Conservation (phyloP, 495 filamentous ascomycete species). For the Tuber aestivum region DNA sequence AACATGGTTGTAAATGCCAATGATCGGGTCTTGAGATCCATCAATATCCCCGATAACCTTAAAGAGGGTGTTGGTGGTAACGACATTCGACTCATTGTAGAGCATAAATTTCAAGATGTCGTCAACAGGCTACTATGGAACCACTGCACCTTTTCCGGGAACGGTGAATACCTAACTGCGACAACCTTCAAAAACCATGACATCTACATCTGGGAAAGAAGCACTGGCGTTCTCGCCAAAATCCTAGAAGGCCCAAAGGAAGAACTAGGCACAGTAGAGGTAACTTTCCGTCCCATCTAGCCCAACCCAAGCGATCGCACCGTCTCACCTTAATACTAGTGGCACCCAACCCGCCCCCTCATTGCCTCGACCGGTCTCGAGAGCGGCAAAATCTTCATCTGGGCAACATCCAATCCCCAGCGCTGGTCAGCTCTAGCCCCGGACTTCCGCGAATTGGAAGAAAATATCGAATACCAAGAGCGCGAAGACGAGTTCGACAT, state of each 20-base stretch:
- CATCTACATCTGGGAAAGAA: constrained; percentile 96
- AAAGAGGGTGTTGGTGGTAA: constrained; percentile 55
- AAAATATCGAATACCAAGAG: constrained; percentile 94
- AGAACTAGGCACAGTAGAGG: constrained; percentile 83
- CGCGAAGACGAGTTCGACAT: constrained; percentile 97
- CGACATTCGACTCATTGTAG: constrained; percentile 77
- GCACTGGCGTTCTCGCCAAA: constrained; percentile 85
- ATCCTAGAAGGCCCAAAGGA: constrained; percentile 94
- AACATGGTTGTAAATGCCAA: constrained; percentile 84
- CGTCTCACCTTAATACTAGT: constrained; percentile 45
- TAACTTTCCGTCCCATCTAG: background rate
- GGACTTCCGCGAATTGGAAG: constrained; percentile 95
- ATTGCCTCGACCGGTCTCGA: constrained; percentile 87
- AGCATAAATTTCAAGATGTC: constrained; percentile 97
- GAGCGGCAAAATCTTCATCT: constrained; percentile 80
- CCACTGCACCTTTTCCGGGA: constrained; percentile 85
- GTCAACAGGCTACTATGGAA: constrained; percentile 94
- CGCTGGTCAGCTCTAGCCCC: constrained; percentile 95
- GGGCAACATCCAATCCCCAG: constrained; percentile 86
- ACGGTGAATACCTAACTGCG: constrained; percentile 86
- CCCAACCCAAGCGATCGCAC: background rate
- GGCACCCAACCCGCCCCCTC: constrained; percentile 86
- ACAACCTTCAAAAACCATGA: constrained; percentile 96
- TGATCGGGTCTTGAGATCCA: constrained; percentile 85
- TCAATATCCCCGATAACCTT: constrained; percentile 62